phyloP scores from a whole-genome alignment of 1,139 yeast genomes.

The Chernovozyma aurita region DNA sequence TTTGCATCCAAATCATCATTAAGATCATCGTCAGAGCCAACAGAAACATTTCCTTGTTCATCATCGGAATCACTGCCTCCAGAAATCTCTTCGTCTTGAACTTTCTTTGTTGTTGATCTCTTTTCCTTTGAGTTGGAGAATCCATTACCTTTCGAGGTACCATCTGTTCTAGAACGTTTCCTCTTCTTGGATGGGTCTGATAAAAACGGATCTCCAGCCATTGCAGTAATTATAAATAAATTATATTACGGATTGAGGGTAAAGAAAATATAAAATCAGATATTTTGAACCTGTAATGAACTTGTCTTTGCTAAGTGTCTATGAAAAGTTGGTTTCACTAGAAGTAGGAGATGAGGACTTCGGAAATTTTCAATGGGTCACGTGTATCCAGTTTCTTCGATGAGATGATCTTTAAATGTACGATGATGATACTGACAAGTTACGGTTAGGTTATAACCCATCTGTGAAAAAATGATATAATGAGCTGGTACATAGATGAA shows the following conservation, averaged over 20 bases:
- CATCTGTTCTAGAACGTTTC: constrained; percentile 32
- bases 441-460: too few species aligned
- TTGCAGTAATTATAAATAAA: too few species aligned
- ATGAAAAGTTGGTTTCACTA: too few species aligned
- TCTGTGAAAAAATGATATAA: too few species aligned
- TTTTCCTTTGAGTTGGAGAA: background rate
- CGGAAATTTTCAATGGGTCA: background rate
- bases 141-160: constrained; percentile 10
- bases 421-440: too few species aligned
- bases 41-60: constrained; percentile 21
- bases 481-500: too few species aligned
- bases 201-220: constrained; percentile 59
- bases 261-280: too few species aligned
- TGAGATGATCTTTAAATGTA: too few species aligned
- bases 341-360: background rate
- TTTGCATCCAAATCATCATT: constrained; percentile 21
- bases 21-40: constrained; percentile 22
- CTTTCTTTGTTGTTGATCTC: background rate
- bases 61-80: constrained; percentile 34
- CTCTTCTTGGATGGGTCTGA: constrained; percentile 56
- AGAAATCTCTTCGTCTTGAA: constrained; percentile 38
- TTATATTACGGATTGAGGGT: too few species aligned
- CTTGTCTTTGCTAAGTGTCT: too few species aligned
- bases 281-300: too few species aligned
- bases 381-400: too few species aligned